These are phyloP conservation scores for Pythium sukuiense DNA, from an alignment of 352 stramenopile genomes.

Conservation along the genomic window DNA sequence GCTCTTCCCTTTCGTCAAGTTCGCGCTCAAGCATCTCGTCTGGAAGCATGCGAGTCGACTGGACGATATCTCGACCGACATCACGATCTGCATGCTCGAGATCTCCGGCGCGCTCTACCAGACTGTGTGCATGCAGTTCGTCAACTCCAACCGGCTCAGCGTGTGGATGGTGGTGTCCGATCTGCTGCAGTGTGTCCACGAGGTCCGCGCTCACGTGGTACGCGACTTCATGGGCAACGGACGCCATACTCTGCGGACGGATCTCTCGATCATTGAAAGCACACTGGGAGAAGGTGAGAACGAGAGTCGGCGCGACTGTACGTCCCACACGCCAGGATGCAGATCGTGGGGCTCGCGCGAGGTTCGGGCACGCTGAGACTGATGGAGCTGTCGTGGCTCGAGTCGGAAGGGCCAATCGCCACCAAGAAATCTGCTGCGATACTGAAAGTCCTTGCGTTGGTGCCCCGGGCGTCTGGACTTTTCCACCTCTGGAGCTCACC, in stretches of 20 bases:
- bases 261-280: conserved; percentile 22
- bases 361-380: neutral
- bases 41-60: conserved; percentile 19
- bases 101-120: conserved; percentile 26
- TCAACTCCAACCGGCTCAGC: conserved; percentile 4
- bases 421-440: neutral
- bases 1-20: conserved; percentile 18
- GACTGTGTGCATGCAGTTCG: conserved; percentile 24
- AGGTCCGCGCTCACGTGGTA: conserved; percentile 5
- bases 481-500: neutral
- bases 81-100: conserved; percentile 27
- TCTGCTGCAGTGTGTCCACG: conserved; percentile 2
- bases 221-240: conserved; percentile 20
- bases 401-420: neutral
- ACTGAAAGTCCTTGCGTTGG: neutral
- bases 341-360: neutral
- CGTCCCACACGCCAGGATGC: neutral
- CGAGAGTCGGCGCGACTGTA: neutral
- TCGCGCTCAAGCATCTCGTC: conserved; percentile 17
- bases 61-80: conserved; percentile 23
- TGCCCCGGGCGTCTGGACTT: neutral
- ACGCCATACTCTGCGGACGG: conserved; percentile 9
- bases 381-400: neutral
- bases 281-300: neutral
- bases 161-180: conserved; percentile 3